Base-by-base conservation (phyloP, 1,139 yeast species). In the Geotrichum phurueaensis region DNA sequence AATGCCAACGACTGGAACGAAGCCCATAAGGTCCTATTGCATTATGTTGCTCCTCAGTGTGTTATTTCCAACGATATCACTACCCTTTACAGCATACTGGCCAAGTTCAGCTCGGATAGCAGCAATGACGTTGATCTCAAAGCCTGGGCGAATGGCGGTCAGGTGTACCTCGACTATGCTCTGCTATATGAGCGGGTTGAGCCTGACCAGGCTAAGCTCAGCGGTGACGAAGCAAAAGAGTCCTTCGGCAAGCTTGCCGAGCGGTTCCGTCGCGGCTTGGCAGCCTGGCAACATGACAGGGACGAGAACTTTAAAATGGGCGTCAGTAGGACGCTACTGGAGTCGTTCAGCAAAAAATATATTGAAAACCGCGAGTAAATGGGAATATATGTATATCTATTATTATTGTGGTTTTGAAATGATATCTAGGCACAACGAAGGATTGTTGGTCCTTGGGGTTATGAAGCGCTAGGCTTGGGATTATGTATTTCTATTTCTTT, bases 21-120 rank as follows among this genome's bases (percentile, higher is more conserved):
- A 53, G 96, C 96, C 0, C 96, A 89, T 67, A 72, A 74, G 1
- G 76, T 83, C 0, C 76, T 89, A 3, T 69, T 84, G 2, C 69
- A 75, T 2, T 72, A 78, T 18, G 86, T 91, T 49, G 97, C 94
- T 0, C 97, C 98, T 12, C 68, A 73, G 53, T 79, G 84, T 31
- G 80, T 86, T 36, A 80, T 88, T 33, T 76, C 78, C 9, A 70
- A 74, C 4, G 68, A 72, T 3, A 69, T 81, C 9, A 71, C 69
- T 2, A 68, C 72, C 18, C 73, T 89, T 15, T 68, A 73, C 15
- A 70, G 69, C 0, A 67, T 89, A 5, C 70, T 86, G 50, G 60
- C 71, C 1, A 65, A 74, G 65, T 81, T 87, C 70, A 85, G 54
- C 27, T 51, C 59, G 6, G 53, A 76, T 18, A 78, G 79, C 2